Evolutionary conservation across 192 early-diverging fungal genomes (phyloP).

Genomic region (Umbelopsis vinacea): DNA sequence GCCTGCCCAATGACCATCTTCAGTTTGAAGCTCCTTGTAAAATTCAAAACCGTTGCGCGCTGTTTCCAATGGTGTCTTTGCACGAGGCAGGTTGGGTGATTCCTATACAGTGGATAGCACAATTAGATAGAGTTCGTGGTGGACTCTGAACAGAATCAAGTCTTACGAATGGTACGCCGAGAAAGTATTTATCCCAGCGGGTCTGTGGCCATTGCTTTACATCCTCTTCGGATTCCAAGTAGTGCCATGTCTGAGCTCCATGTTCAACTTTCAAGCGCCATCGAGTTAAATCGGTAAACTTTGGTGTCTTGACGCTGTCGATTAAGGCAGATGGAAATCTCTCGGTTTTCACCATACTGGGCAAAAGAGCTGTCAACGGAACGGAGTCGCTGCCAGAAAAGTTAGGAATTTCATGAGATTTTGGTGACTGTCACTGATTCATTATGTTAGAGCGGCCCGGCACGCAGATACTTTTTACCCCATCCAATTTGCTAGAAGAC

Average conservation of each 20-base stretch:
- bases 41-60: conserved; percentile 95
- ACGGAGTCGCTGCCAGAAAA: conserved; percentile 9
- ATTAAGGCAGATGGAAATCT: conserved; percentile 22
- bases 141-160: neutral
- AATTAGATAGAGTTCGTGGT: neutral
- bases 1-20: conserved; percentile 94
- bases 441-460: neutral
- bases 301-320: conserved; percentile 22
- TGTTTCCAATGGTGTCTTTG: conserved; percentile 74
- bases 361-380: neutral
- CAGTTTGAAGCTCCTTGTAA: conserved; percentile 83
- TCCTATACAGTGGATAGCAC: conserved; percentile 39
- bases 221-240: conserved; percentile 61
- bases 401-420: neutral
- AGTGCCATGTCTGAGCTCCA: conserved; percentile 94
- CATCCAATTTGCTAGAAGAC: neutral
- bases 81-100: conserved; percentile 53
- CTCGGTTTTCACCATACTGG: conserved; percentile 8
- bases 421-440: neutral
- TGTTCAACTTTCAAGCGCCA: conserved; percentile 88
- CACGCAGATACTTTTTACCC: no score
- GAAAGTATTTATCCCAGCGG: conserved; percentile 86
- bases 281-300: conserved; percentile 73
- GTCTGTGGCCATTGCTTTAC: conserved; percentile 72
- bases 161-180: conserved; percentile 68